Conservation (phyloP, 2,329 filamentous ascomycete species). For the Juglanconis oblonga region DNA sequence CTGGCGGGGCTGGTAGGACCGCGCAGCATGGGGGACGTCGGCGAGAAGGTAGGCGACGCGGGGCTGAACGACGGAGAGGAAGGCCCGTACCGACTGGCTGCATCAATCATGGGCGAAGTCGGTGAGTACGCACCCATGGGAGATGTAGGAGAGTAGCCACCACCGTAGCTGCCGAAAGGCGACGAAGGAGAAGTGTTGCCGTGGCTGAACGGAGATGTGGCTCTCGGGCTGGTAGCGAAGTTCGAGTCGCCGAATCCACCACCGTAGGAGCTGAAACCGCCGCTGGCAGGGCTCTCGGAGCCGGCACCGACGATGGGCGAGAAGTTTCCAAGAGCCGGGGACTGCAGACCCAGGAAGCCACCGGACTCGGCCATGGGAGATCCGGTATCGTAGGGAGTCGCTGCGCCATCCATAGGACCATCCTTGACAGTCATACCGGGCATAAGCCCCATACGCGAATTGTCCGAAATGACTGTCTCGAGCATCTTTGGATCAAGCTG, state of each 20-base stretch:
- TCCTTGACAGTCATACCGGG: constrained; percentile 75
- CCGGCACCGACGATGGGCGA: constrained; percentile 75
- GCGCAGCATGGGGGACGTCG: constrained; percentile 57
- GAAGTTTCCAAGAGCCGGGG: constrained; percentile 64
- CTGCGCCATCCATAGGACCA: constrained; percentile 73
- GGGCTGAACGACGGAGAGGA: constrained; percentile 61
- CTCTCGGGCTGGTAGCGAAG: constrained; percentile 58
- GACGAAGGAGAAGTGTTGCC: constrained; percentile 58
- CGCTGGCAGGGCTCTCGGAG: constrained; percentile 63
- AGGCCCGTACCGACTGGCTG: constrained; percentile 51
- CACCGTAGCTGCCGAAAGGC: constrained; percentile 55
- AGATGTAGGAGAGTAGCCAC: constrained; percentile 73
- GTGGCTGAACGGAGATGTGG: constrained; percentile 70
- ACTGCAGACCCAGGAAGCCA: constrained; percentile 62
- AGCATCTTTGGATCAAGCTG: constrained; percentile 93
- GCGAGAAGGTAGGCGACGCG: constrained; percentile 62
- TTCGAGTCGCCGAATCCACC: constrained; percentile 6
- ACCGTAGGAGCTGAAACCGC: constrained; percentile 39
- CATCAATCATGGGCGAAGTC: constrained; percentile 64
- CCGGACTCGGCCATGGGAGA: constrained; percentile 70
- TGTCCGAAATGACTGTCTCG: constrained; percentile 90
- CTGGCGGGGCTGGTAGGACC: constrained; percentile 50
- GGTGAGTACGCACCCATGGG: constrained; percentile 74
- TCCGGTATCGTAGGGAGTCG: constrained; percentile 89
- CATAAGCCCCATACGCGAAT: constrained; percentile 80